Evolutionary conservation across 1,139 yeast genomes (phyloP), one percentile per base, ranked within the genome.

Genomic region (Yamadazyma spencermartinsiae): DNA sequence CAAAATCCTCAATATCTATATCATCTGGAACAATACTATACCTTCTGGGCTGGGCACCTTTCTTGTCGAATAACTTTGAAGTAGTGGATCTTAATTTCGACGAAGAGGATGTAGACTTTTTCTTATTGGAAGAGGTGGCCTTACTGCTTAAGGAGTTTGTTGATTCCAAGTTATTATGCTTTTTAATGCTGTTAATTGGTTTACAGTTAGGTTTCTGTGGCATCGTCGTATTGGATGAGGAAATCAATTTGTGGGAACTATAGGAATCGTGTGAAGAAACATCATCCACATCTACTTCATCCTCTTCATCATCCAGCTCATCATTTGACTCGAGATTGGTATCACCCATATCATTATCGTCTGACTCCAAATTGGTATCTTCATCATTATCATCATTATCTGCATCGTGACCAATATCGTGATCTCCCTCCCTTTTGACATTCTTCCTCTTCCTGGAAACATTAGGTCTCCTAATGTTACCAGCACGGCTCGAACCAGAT

Each of bases 11-110:
- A 37, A 79, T 72, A 54, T 80, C 83, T 12, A 80, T 72, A 53
- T 80, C 85, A 52, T 80, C 85, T 1, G 86, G 85, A 3, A 82
- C 76, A 21, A 83, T 85, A 19, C 88, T 82, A 50, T 84, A 83
- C 34, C 90, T 64, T 52, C 90, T 68, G 3, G 88, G 79, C 33
- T 82, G 84, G 0, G 85, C 76, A 0, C 88, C 88, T 44, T 78
- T 82, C 16, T 80, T 76, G 50, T 84, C 89, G 57, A 83, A 83
- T 5, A 83, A 60, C 43, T 81, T 79, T 1, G 88, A 82, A 0
- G 89, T 82, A 1, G 88, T 82, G 2, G 88, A 82, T 35, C 90
- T 59, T 24, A 73, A 59, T 39, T 69, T 71, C 1, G 76, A 58
- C 52, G 69, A 65, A 0, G 63, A 42, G 4, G 61, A 56, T 4